Base-by-base conservation (phyloP, 345 rosid genomes). In the Excoecaria agallocha region DNA sequence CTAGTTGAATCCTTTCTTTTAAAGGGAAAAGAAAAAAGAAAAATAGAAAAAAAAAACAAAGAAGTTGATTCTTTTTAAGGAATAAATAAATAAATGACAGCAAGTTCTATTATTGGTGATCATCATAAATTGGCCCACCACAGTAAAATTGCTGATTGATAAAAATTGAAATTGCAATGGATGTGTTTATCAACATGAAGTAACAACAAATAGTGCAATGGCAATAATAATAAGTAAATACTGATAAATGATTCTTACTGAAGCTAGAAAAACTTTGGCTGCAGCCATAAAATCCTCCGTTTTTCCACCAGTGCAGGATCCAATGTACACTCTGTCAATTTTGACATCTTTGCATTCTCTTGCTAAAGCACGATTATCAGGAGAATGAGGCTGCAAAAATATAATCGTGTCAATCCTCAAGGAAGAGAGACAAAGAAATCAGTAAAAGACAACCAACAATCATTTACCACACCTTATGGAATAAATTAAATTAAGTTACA, bases 251-350 rank as follows among this genome's bases (percentile, higher is more conserved):
- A 68, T 43, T 75, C 97, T 82, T 84, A 95, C 97, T 19, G 98
- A 85, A 81, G 90, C 94, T 39, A 85, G 80, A 77, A 95, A 85
- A 59, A 95, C 89, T 90, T 87, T 91, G 51, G 99, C 98, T 52
- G 90, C 99, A 73, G 98, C 98, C 77, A 95, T 83, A 71, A 95
- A 95, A 80, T 91, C 98, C 77, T 91, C 97, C 0, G 96, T 90
- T 82, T 93, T 95, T 30, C 99, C 99, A 68, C 99, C 98, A n/a
- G 98, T 95, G 83, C 99, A 95, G 71, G 98, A 95, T 77, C 99
- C 99, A 22, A 95, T 95, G 75, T 93, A 95, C 61, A 95, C 99
- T 80, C 99, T 84, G 86, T 93, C 99, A 65, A 95, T 90, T 85
- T 95, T 95, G 81, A 95, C 97, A 84, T 95, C 97, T 86, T 93